A percentile compares a stretch with the other conserved stretches of the same genome.
Conservation (phyloP, 1,139 yeast genomes). For the Yamadazyma kanchanaburiensis region DNA sequence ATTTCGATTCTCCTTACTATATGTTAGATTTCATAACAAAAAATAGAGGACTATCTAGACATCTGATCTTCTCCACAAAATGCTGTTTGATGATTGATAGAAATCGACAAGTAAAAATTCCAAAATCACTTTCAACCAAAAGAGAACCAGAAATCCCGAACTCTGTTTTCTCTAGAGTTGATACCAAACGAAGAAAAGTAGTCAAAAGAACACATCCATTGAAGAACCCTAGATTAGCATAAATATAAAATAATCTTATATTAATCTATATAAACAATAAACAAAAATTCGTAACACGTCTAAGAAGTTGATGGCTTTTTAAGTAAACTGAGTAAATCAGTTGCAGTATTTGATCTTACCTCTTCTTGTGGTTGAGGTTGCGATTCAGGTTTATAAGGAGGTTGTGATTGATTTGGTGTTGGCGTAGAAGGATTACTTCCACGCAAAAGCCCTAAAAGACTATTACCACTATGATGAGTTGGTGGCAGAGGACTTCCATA, state of each 20-base stretch:
- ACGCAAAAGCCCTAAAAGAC: constrained; percentile 8
- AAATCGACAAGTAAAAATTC: too few relatives aligned
- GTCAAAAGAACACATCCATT: constrained; percentile 1
- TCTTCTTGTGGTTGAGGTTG: constrained; percentile 1
- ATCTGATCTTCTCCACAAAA: constrained; percentile 1
- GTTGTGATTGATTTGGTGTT: constrained; percentile 6
- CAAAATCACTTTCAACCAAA: too few relatives aligned
- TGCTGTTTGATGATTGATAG: constrained; percentile 8
- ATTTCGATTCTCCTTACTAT: constrained; percentile 3
- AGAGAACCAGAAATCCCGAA: too few relatives aligned
- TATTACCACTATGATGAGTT: constrained; percentile 2
- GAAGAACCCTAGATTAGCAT: too few relatives aligned
- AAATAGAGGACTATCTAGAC: constrained; percentile 6
- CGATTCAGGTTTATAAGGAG: constrained; percentile 3
- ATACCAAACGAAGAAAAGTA: constrained; percentile 3
- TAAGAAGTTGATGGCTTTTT: too few relatives aligned
- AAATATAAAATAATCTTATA: too few relatives aligned
- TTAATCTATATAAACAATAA: too few relatives aligned
- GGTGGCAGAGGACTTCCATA: not conserved
- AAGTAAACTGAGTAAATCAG: constrained; percentile 12
- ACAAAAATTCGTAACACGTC: too few relatives aligned
- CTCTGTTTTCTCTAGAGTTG: too few relatives aligned
- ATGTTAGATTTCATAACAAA: constrained; percentile 7
- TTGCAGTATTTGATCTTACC: constrained; percentile 13
- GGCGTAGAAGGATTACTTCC: constrained; percentile 2